Conservation (phyloP, 768 basidiomycete species). For the Amanita pallidorosea region DNA sequence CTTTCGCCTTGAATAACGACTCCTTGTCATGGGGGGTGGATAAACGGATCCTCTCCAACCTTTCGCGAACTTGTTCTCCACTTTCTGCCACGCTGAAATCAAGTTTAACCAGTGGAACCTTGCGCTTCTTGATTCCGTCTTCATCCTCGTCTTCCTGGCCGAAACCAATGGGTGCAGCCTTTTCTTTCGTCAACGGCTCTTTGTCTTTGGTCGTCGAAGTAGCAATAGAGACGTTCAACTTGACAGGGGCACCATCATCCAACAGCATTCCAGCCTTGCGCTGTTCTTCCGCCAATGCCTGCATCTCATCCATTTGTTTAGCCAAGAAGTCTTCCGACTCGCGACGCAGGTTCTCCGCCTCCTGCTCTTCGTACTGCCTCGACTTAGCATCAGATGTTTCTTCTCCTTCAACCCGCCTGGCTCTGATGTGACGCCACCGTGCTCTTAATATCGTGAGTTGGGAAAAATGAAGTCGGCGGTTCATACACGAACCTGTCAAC, state of each 20-base stretch:
- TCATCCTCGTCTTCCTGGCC: constrained; percentile 83
- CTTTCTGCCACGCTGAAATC: constrained; percentile 81
- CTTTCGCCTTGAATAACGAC: constrained; percentile 69
- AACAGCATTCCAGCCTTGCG: constrained; percentile 83
- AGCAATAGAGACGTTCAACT: constrained; percentile 68
- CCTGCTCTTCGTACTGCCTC: constrained; percentile 71
- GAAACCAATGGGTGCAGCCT: constrained; percentile 45
- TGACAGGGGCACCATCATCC: constrained; percentile 87
- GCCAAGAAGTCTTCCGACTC: constrained; percentile 94
- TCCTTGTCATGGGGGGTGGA: constrained; percentile 74
- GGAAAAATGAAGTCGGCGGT: not conserved
- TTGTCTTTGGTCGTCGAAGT: constrained; percentile 34
- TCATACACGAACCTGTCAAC: constrained; percentile 61
- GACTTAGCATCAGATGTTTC: constrained; percentile 79
- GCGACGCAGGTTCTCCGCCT: constrained; percentile 75
- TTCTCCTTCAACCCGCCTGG: constrained; percentile 63
- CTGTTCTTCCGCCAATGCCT: constrained; percentile 82
- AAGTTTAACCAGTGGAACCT: constrained; percentile 79
- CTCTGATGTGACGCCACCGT: constrained; percentile 78
- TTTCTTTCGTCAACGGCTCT: constrained; percentile 33
- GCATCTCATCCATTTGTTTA: constrained; percentile 93
- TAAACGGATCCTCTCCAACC: constrained; percentile 65
- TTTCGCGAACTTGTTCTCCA: constrained; percentile 68
- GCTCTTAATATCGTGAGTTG: constrained; percentile 26
- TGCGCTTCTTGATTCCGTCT: constrained; percentile 72